These are phyloP conservation scores for Phytophthora cactorum DNA, from an alignment of 352 stramenopile genomes.

Conservation along the genomic window DNA sequence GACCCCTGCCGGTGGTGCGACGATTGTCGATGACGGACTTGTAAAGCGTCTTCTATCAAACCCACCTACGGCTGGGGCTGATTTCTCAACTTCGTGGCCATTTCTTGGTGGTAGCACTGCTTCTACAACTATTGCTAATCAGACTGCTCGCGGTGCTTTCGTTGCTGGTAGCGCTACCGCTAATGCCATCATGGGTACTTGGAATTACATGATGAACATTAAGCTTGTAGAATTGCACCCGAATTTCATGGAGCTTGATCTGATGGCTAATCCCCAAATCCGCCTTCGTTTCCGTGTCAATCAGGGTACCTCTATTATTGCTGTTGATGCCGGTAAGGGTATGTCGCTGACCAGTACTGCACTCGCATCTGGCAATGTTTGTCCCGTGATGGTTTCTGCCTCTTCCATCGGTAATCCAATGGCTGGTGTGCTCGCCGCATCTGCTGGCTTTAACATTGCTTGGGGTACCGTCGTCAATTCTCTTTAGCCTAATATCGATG, in stretches of 20 bases:
- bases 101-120: not conserved
- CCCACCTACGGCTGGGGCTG: not conserved
- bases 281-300: too few species aligned
- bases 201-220: not conserved
- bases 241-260: not conserved
- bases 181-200: not conserved
- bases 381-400: not conserved
- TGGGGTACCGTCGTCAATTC: not conserved
- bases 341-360: not conserved
- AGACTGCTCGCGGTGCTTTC: not conserved
- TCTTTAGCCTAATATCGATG: too few species aligned
- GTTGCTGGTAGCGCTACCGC: not conserved
- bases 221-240: not conserved
- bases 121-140: not conserved
- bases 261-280: too few species aligned
- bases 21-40: not conserved
- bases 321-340: not conserved
- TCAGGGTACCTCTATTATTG: not conserved
- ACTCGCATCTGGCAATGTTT: not conserved
- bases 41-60: not conserved
- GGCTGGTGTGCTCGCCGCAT: not conserved
- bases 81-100: not conserved
- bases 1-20: too few species aligned
- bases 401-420: not conserved
- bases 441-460: not conserved